A percentile compares a stretch with the other conserved stretches of the same genome.
Evolutionary conservation across 2,329 filamentous ascomycete species (phyloP).

Genomic region (Fusarium scirpi): DNA sequence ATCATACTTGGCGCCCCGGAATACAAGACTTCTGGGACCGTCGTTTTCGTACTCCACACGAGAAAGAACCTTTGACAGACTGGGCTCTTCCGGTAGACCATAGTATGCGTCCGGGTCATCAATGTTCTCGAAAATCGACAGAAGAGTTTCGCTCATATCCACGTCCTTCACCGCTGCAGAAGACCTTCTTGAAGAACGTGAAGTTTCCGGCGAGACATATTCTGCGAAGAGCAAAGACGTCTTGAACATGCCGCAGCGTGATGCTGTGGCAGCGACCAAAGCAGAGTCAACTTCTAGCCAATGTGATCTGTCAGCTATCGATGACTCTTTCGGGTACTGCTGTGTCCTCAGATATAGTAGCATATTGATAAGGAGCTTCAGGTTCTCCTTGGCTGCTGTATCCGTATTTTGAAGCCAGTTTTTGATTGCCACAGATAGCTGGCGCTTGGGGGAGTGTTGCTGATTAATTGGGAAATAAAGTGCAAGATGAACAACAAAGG

Average conservation of each 20-base stretch:
- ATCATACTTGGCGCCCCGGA: constrained; percentile 91
- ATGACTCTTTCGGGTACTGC: constrained; percentile 77
- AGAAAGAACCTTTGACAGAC: constrained; percentile 80
- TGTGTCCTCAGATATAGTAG: constrained; percentile 92
- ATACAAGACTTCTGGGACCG: constrained; percentile 86
- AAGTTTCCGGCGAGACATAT: constrained; percentile 69
- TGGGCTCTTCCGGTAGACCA: constrained; percentile 83
- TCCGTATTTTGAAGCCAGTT: constrained; percentile 67
- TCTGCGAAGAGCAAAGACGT: constrained; percentile 88
- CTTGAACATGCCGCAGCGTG: constrained; percentile 85
- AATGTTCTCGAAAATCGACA: constrained; percentile 89
- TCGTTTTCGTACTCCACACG: constrained; percentile 91
- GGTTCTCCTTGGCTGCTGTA: constrained; percentile 66
- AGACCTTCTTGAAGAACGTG: constrained; percentile 73
- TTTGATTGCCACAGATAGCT: constrained; percentile 74
- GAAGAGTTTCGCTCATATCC: constrained; percentile 75
- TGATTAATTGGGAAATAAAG: constrained; percentile 75
- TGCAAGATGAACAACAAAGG: constrained; percentile 86
- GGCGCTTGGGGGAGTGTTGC: constrained; percentile 68
- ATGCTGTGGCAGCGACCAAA: constrained; percentile 77
- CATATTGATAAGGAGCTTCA: constrained; percentile 79
- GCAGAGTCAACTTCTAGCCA: constrained; percentile 90
- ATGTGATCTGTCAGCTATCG: constrained; percentile 79
- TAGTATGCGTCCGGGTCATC: constrained; percentile 98
- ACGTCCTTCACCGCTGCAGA: constrained; percentile 64